Base-by-base conservation (phyloP, 495 filamentous ascomycete species). In the Aeminium ludgeri region DNA sequence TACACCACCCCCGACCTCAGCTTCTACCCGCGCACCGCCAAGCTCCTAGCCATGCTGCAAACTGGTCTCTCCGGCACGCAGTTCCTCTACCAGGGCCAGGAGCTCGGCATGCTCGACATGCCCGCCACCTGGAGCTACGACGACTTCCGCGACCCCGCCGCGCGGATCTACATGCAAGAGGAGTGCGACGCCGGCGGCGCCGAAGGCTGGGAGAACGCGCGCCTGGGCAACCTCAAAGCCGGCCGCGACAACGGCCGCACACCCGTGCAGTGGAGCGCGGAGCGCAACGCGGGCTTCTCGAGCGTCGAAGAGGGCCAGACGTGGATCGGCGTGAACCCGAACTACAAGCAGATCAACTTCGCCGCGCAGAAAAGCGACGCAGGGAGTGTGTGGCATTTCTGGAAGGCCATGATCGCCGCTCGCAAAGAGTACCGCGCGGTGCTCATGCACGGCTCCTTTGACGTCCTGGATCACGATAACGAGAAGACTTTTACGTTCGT, bases 51-150 rank as follows among this genome's bases (percentile, higher is more conserved):
- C 0, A 62, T 76, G 15, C 63, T 73, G 52, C 55, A 77, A 49
- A 62, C 63, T 3, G 53, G 76, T 18, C 56, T 78, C 44, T 69
- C 68, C 2, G 81, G 81, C 1, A 82, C 80, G 0, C 63, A 79
- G 1, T 86, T 80, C 52, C 51, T 84, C 4, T 84, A 80, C 46
- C 78, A 86, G 48, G 81, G 81, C 7, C 76, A 86, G 49, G 80
- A 86, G 47, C 57, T 86, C 12, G 81, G 78, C 1, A 82, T 83
- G 73, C 65, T 67, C 25, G 84, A 86, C 51, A 67, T 80, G 18
- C 78, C 81, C 0, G 44, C 51, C 2, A 49, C 61, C 13, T 84
- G 79, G 80, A 60, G 55, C 0, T 74, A 81, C 18, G 68, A 72
- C 11, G 70, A 81, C 40, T 84, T 78, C 57, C 73, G 76, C 47